These are phyloP conservation scores for Andrographis paniculata DNA, from an alignment of 305 asterid genomes.

Conservation along the genomic window DNA sequence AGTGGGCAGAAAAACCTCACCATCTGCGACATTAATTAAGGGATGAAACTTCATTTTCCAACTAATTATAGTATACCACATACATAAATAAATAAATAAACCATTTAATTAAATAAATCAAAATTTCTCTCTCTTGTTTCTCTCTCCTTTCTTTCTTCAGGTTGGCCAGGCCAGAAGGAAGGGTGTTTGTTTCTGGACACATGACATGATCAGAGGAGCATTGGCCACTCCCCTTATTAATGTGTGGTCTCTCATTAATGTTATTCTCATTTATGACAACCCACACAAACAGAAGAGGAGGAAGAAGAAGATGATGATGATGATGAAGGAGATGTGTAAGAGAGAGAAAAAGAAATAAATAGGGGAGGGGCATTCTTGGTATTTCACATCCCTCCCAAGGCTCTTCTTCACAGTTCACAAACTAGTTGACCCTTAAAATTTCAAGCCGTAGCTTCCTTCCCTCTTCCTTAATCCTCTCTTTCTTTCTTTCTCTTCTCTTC, in stretches of 20 bases:
- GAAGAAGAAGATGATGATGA: too few species aligned
- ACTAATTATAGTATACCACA: constrained; percentile 25
- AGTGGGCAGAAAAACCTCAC: background rate
- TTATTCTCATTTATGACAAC: constrained; percentile 30
- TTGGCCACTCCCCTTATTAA: constrained; percentile 40
- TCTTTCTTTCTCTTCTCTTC: constrained; percentile 28
- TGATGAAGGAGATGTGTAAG: too few species aligned
- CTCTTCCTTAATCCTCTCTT: constrained; percentile 29
- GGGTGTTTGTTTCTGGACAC: constrained; percentile 42
- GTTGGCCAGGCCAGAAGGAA: constrained; percentile 39
- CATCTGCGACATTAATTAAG: background rate
- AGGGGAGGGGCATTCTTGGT: background rate
- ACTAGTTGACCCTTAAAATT: constrained; percentile 45
- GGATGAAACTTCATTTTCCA: constrained; percentile 24
- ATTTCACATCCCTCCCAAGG: constrained; percentile 1
- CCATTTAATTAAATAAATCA: too few species aligned
- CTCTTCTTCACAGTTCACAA: constrained; percentile 8
- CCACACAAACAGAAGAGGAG: too few species aligned
- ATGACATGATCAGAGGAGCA: constrained; percentile 42
- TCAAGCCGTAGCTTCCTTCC: constrained; percentile 23
- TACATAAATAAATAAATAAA: constrained; percentile 30
- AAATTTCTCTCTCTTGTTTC: too few species aligned
- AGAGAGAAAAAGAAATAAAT: too few species aligned
- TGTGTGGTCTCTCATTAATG: constrained; percentile 42
- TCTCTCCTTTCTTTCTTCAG: constrained; percentile 11